Evolutionary conservation across 768 basidiomycete genomes (phyloP).

Genomic region (Phallus indusiatus): DNA sequence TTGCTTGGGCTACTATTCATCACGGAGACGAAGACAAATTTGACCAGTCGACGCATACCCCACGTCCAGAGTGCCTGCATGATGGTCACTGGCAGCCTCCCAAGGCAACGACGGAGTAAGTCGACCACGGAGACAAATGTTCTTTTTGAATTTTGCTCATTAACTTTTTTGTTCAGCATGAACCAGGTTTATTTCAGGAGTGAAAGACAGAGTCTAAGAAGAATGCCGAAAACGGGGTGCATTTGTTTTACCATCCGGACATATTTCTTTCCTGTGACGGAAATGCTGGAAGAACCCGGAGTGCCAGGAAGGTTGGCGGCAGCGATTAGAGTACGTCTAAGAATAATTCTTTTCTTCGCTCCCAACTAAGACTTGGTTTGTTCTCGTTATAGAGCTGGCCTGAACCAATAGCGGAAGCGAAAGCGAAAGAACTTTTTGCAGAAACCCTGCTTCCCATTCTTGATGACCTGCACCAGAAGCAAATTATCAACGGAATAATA

Average conservation of each 20-base stretch:
- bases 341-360: too few relatives aligned
- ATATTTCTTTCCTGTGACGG: constrained; percentile 46
- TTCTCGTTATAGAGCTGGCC: constrained; percentile 4
- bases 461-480: constrained; percentile 26
- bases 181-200: constrained; percentile 31
- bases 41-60: constrained; percentile 13
- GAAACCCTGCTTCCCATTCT: constrained; percentile 27
- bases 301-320: constrained; percentile 54
- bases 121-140: too few relatives aligned
- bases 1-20: constrained; percentile 7
- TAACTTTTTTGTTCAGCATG: neutral
- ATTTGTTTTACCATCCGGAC: constrained; percentile 64
- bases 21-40: constrained; percentile 44
- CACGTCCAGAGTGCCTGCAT: neutral
- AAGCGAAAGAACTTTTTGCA: constrained; percentile 24
- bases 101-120: constrained; percentile 4
- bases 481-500: constrained; percentile 20
- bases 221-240: constrained; percentile 54
- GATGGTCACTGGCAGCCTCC: constrained; percentile 6
- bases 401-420: constrained; percentile 12
- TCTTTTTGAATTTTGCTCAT: neutral
- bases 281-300: constrained; percentile 45
- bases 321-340: constrained; percentile 32
- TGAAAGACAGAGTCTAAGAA: constrained; percentile 58
- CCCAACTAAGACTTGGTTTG: too few relatives aligned